These are phyloP conservation scores for Fomitopsis palustris DNA, from an alignment of 1,284 basidiomycete species.

Conservation along the genomic window DNA sequence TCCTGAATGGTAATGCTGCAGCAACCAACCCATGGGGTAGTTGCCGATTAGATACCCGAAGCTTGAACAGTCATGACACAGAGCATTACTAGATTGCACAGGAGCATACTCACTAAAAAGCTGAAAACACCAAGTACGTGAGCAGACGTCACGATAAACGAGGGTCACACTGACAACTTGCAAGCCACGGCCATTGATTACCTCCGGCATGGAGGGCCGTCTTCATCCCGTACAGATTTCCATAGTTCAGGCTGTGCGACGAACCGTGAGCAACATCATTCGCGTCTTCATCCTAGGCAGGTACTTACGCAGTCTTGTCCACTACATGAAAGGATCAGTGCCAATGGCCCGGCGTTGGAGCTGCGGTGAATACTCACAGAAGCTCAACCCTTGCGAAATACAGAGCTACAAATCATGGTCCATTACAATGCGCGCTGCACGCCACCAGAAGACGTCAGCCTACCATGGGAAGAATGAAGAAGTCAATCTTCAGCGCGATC, in stretches of 20 bases:
- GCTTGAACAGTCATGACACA: neutral
- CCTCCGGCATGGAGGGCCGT: constrained; percentile 12
- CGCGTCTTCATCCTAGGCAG: neutral
- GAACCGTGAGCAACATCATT: neutral
- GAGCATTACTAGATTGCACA: neutral
- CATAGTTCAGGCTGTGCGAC: constrained; percentile 15
- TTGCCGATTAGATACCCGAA: constrained; percentile 19
- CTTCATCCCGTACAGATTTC: constrained; percentile 20
- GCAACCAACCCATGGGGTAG: constrained; percentile 17
- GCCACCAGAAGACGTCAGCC: neutral
- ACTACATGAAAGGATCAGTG: constrained; percentile 4
- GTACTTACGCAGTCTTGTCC: constrained; percentile 20
- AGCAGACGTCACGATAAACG: neutral
- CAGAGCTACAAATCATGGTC: constrained; percentile 11
- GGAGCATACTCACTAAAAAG: constrained; percentile 14
- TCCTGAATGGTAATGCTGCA: constrained; percentile 19
- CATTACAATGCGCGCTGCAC: neutral
- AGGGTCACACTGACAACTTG: constrained; percentile 12
- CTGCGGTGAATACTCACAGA: constrained; percentile 6
- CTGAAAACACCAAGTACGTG: neutral
- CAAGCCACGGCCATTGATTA: constrained; percentile 18
- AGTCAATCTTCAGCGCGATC: constrained; percentile 18
- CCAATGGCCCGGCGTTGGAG: neutral
- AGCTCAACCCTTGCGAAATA: constrained; percentile 16
- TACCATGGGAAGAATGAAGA: constrained; percentile 19